Base-by-base conservation (phyloP, 2,329 filamentous ascomycete genomes). In the Pseudogymnoascus sp. region DNA sequence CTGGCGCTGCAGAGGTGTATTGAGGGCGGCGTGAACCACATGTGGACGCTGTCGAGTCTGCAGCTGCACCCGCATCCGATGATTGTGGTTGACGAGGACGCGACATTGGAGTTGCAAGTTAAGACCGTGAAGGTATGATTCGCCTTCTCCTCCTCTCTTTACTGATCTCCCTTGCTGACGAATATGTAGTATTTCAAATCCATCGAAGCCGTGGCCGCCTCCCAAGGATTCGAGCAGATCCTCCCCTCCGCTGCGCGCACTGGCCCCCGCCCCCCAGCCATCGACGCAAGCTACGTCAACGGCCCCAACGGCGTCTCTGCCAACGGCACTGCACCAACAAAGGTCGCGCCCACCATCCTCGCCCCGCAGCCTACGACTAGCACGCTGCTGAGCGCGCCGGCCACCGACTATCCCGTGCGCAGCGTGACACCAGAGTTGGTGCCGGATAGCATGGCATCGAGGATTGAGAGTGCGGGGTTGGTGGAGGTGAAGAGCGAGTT, bases 41-140 rank as follows among this genome's bases (percentile, higher is more conserved):
- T 93, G 88, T 95, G 90, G 90, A 93, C 90, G 0, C 80, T 94
- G 5, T 93, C 89, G 7, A 85, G 84, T 61, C 79, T 95, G 41
- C 90, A 95, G 72, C 77, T 93, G 65, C 90, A 94, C 73, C 87
- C 85, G 3, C 87, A 92, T 69, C 86, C 90, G 60, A 85, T 94
- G 79, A 85, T 94, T 66, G 89, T 93, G 8, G 89, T 88, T 50
- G 90, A 95, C 69, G 89, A 93, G 68, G 89, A 93, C 70, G 86
- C 87, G 13, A 90, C 87, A 1, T 76, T 88, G 11, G 86, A 89
- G 72, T 76, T 90, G 59, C 85, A 86, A 71, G 86, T 89, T 64
- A 89, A 89, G 77, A 89, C 87, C 0, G 87, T 89, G 68, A 84
- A 81, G 76, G 81, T 81, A 72, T 60, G 13, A 21, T 21, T 21